phyloP scores from a whole-genome alignment of 306 rosid genomes.

The Hippophae gyantsensis region DNA sequence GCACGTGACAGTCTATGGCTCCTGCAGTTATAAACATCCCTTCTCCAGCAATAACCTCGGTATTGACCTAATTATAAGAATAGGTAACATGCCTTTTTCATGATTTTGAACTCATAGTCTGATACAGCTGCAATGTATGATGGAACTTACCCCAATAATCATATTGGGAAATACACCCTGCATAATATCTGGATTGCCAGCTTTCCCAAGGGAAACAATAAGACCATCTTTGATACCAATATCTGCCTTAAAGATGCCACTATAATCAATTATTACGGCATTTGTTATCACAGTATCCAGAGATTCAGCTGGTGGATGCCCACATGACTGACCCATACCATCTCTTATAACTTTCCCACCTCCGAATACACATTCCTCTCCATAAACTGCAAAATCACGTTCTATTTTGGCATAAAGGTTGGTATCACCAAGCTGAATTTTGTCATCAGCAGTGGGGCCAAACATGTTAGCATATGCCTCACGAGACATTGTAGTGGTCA shows the following conservation, averaged over 20 bases:
- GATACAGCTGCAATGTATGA: conserved; percentile 10
- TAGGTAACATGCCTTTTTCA: conserved; percentile 14
- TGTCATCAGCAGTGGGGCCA: conserved; percentile 88
- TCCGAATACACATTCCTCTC: conserved; percentile 92
- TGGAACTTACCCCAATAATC: conserved; percentile 62
- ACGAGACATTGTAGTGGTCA: conserved; percentile 41
- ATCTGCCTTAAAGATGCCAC: conserved; percentile 84
- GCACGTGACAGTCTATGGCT: conserved; percentile 90
- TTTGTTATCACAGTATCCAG: conserved; percentile 86
- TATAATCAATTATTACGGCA: conserved; percentile 69
- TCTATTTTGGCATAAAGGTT: conserved; percentile 77
- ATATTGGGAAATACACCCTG: conserved; percentile 32
- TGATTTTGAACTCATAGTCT: conserved; percentile 7
- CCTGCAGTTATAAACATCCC: conserved; percentile 86
- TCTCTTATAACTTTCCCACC: conserved; percentile 94
- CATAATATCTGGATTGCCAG: conserved; percentile 92
- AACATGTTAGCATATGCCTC: conserved; percentile 76
- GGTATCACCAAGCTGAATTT: conserved; percentile 90
- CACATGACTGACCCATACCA: conserved; percentile 85
- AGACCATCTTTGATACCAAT: conserved; percentile 64
- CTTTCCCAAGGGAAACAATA: conserved; percentile 59
- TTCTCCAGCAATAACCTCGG: conserved; percentile 91
- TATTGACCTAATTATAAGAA: conserved; percentile 50
- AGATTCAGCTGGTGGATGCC: conserved; percentile 29
- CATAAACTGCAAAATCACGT: conserved; percentile 59